A percentile compares a stretch with the other conserved stretches of the same genome.
phyloP scores from a whole-genome alignment of 2,329 filamentous ascomycete genomes.

The Phialocephala sp. region DNA sequence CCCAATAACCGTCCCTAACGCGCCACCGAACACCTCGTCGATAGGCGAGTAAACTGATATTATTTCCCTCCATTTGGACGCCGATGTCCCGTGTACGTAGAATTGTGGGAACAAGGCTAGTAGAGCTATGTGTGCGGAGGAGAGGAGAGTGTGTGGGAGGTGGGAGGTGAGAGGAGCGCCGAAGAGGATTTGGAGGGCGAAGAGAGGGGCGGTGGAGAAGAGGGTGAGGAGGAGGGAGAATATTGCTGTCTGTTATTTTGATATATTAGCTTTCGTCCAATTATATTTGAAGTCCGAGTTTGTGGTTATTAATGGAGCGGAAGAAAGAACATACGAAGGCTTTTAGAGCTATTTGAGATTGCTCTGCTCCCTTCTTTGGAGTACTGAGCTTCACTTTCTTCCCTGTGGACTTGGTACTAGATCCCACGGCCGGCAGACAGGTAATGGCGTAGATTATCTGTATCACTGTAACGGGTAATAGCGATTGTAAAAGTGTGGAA shows the following conservation, averaged over 20 bases:
- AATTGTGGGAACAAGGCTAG: conserved; percentile 81
- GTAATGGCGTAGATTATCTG: conserved; percentile 68
- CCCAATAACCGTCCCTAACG: conserved; percentile 78
- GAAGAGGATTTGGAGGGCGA: conserved; percentile 74
- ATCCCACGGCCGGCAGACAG: conserved; percentile 68
- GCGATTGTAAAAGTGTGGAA: conserved; percentile 61
- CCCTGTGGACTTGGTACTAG: conserved; percentile 44
- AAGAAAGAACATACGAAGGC: conserved; percentile 28
- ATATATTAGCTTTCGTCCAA: conserved; percentile 7
- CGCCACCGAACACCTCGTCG: conserved; percentile 83
- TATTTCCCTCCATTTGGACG: conserved; percentile 71
- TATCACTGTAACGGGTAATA: conserved; percentile 66
- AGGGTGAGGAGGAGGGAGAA: conserved; percentile 65
- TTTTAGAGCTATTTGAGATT: not conserved
- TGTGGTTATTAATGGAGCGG: too few relatives aligned
- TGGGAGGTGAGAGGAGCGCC: conserved; percentile 90
- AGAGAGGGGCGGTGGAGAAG: conserved; percentile 58
- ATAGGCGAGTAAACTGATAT: conserved; percentile 71
- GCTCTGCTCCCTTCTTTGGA: conserved; percentile 54
- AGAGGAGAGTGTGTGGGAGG: conserved; percentile 76
- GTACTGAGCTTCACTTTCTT: conserved; percentile 60
- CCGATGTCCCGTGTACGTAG: conserved; percentile 83
- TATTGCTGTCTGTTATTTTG: conserved; percentile 70
- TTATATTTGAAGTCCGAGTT: too few relatives aligned
- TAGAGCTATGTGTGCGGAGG: conserved; percentile 80